Percentiles rank a stretch among this genome's conserved stretches.
Conservation (phyloP, 2,329 filamentous ascomycete species). For the Gliomastix tumulicola region DNA sequence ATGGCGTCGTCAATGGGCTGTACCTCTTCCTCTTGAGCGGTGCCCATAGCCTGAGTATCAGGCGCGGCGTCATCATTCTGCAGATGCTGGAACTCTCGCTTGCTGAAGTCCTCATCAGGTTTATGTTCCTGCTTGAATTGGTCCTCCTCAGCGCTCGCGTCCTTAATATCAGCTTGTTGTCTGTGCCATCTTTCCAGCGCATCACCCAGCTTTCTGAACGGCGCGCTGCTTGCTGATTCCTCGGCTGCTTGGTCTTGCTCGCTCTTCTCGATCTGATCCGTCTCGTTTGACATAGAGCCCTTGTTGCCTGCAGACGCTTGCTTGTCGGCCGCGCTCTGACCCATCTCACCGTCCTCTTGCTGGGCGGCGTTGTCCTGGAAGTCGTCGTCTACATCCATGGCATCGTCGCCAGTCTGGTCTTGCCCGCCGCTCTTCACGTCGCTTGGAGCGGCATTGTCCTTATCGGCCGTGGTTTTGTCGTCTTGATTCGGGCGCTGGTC, state of each 20-base stretch:
- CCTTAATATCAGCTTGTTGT: conserved; percentile 75
- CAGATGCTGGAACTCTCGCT: conserved; percentile 89
- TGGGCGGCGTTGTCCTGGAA: conserved; percentile 54
- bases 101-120: conserved; percentile 57
- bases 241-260: conserved; percentile 35
- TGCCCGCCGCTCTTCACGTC: conserved; percentile 58
- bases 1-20: conserved; percentile 81
- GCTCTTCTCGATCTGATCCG: conserved; percentile 29
- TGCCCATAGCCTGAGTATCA: conserved; percentile 89
- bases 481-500: conserved; percentile 25
- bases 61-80: conserved; percentile 73
- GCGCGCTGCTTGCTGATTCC: conserved; percentile 47
- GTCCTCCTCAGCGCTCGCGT: conserved; percentile 41
- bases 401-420: conserved; percentile 53
- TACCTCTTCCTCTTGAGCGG: conserved; percentile 80
- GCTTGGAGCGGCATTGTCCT: conserved; percentile 57
- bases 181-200: conserved; percentile 89
- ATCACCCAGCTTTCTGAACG: conserved; percentile 93
- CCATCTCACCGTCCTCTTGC: conserved; percentile 59
- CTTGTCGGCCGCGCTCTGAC: conserved; percentile 57
- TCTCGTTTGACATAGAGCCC: conserved; percentile 38
- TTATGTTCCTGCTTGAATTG: conserved; percentile 38
- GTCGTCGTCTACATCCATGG: conserved; percentile 55
- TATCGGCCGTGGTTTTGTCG: conserved; percentile 44
- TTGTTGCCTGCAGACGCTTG: conserved; percentile 58